Conservation (phyloP, 2,329 filamentous ascomycete species). For the Pyricularia grisea region DNA sequence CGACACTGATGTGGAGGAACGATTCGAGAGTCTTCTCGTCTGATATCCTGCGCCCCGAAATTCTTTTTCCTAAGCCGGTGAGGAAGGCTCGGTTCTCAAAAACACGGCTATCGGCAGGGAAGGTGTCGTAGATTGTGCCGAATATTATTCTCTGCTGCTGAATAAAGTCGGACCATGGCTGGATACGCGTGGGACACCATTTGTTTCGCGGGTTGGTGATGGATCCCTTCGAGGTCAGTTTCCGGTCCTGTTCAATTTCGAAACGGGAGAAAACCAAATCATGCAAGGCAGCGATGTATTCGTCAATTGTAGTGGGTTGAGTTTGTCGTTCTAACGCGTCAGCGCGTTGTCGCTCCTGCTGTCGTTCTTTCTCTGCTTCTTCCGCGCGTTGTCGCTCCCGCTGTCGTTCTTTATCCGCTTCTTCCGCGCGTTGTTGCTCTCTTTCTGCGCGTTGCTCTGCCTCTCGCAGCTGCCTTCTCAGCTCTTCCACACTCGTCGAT, state of each 20-base stretch:
- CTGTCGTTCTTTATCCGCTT: neutral
- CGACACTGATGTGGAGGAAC: no score
- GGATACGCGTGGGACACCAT: no score
- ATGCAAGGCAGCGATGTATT: neutral
- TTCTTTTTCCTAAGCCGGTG: no score
- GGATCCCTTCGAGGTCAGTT: neutral
- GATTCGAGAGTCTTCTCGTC: no score
- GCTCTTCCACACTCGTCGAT: neutral
- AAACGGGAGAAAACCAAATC: neutral
- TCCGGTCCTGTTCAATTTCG: neutral
- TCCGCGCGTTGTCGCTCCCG: neutral
- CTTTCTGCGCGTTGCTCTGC: neutral
- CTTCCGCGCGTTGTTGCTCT: no score
- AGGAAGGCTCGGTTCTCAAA: no score
- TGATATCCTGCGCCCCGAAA: no score
- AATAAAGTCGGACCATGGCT: no score
- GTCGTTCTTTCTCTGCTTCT: no score
- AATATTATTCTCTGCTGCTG: no score
- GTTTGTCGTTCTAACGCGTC: neutral
- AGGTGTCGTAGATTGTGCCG: no score
- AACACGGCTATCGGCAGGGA: no score
- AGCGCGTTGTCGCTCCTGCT: neutral
- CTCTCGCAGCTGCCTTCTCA: neutral
- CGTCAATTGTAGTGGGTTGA: neutral
- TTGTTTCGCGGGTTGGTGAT: slow-evolving; percentile 6